Base-by-base conservation (phyloP, 2,329 filamentous ascomycete genomes). In the Sclerotiophoma versabilis region DNA sequence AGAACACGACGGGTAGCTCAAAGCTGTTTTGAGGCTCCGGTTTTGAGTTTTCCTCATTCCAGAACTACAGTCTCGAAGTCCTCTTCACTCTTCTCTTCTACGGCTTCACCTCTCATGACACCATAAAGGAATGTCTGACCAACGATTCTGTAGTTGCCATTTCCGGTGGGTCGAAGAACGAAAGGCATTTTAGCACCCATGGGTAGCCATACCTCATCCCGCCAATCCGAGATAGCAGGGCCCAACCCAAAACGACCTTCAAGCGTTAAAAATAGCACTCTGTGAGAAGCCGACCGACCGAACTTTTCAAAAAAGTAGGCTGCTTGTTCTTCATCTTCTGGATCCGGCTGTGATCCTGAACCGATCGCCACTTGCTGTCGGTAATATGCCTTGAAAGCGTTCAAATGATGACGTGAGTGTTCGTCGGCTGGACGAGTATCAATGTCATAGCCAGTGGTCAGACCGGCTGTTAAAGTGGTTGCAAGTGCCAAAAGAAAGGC, bases 231-330 rank as follows among this genome's bases (percentile, higher is more conserved):
- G 29, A 52, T 41, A 1, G 34, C 4, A 2, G 57, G 61, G 2
- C 53, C 61, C 0, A 62, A 26, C 0, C 58, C 61, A 17, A 62
- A 41, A 19, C 49, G 54, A 4, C 59, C 59, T 14, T 58, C 26
- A 5, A 25, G 29, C 27, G 47, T 51, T 0, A 51, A n/a, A 12
- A 39, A 51, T 14, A 51, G 2, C 14, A 38, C n/a, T 17, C 34
- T 30, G 1, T 14, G 1, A 1, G 5, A 2, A 14, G 20, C 26
- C 10, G 12, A 22, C 6, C 30, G 14, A 15, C n/a, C 19, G n/a
- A 36, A 23, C 3, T 29, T 23, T 3, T 9, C 4, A 8, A 22
- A 22, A 17, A 50, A 50, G 12, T 29, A 25, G 3, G 20, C n/a
- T 27, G 30, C 25, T 10, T 6, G 1, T 6, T 43, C 30, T 1